phyloP scores from a whole-genome alignment of 768 basidiomycete genomes.

The Peribolospora baueri region DNA sequence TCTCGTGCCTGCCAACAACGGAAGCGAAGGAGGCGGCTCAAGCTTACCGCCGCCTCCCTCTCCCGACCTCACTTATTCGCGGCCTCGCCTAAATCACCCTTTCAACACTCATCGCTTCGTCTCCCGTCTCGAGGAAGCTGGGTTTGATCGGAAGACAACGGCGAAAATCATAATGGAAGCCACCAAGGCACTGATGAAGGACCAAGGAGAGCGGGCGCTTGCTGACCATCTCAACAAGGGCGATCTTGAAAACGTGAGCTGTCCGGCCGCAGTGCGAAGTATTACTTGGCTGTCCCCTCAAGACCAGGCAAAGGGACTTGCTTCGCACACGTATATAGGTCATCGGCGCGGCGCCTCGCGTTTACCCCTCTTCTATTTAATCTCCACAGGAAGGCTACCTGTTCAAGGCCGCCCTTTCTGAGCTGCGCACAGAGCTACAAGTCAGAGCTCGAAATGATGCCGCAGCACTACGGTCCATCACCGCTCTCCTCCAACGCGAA shows the following conservation, averaged over 20 bases:
- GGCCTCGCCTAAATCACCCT: constrained; percentile 12
- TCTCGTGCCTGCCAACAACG: too few species aligned
- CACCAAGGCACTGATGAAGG: constrained; percentile 17
- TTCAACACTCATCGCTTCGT: constrained; percentile 25
- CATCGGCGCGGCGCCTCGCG: not conserved
- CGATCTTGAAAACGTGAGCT: constrained; percentile 24
- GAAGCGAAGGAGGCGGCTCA: too few species aligned
- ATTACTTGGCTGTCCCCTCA: not conserved
- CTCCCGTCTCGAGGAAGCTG: constrained; percentile 17
- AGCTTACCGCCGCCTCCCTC: too few species aligned
- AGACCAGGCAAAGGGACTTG: not conserved
- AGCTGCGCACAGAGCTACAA: constrained; percentile 63
- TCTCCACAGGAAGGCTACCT: constrained; percentile 63
- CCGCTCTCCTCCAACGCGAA: constrained; percentile 56
- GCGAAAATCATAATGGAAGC: constrained; percentile 19
- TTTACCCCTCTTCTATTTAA: not conserved
- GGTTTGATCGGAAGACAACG: constrained; percentile 9
- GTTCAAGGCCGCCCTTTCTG: constrained; percentile 76
- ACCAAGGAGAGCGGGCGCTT: constrained; percentile 15
- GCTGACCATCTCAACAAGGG: constrained; percentile 18
- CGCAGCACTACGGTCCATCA: constrained; percentile 50
- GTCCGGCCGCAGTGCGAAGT: not conserved
- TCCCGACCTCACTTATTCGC: too few species aligned
- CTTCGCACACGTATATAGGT: not conserved
- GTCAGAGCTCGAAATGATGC: constrained; percentile 62